Percentiles rank a stretch among this genome's conserved stretches.
Evolutionary conservation across 1,284 basidiomycete genomes (phyloP).

Genomic region (Puccinia hordei): DNA sequence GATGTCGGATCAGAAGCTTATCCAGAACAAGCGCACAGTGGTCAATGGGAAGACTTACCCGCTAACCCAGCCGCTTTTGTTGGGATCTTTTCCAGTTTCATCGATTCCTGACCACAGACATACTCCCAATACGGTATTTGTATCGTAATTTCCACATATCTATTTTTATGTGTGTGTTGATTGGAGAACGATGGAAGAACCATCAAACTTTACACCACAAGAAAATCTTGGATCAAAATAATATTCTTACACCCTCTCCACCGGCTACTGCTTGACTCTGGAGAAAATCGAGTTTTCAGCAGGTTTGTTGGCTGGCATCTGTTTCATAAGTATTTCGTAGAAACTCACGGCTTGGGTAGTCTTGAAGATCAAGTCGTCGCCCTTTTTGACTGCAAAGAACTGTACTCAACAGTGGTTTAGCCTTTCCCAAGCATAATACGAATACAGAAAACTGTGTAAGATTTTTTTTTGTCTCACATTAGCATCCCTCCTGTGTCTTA

Average conservation of each 20-base stretch:
- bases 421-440: background rate
- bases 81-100: constrained; percentile 23
- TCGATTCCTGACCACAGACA: constrained; percentile 42
- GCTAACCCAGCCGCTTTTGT: constrained; percentile 34
- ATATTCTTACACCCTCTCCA: constrained; percentile 1
- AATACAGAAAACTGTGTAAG: background rate
- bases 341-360: constrained; percentile 1
- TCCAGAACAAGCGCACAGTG: background rate
- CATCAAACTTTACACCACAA: background rate
- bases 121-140: constrained; percentile 12
- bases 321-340: background rate
- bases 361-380: constrained; percentile 5
- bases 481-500: background rate
- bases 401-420: background rate
- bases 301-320: background rate
- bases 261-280: constrained; percentile 27
- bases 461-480: background rate
- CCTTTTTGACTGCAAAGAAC: constrained; percentile 17
- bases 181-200: too few relatives aligned
- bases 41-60: constrained; percentile 7
- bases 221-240: background rate
- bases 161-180: background rate
- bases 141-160: constrained; percentile 39
- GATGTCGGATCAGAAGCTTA: background rate
- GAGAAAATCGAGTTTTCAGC: background rate